Evolutionary conservation across 331 rosid genomes (phyloP).

Genomic region (Erythrophleum ivorense): DNA sequence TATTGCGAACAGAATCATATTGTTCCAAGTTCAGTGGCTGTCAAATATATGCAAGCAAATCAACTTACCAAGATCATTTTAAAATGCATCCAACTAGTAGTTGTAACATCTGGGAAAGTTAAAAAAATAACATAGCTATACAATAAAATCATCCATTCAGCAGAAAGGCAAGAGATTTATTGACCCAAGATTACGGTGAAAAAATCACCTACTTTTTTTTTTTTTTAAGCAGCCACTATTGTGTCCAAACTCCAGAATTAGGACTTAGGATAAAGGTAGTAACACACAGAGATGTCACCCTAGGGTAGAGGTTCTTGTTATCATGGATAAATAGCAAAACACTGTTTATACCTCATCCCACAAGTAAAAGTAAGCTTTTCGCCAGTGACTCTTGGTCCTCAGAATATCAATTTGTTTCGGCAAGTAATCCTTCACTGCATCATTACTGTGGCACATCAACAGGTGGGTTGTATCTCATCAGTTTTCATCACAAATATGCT

Average conservation of each 20-base stretch:
- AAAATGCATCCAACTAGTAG: slow-evolving; percentile 18
- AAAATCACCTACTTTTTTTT: background rate
- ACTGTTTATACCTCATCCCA: slow-evolving; percentile 90
- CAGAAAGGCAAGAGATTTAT: slow-evolving; percentile 18
- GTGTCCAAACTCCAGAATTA: slow-evolving; percentile 6
- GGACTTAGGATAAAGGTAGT: slow-evolving; percentile 23
- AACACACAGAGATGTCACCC: slow-evolving; percentile 26
- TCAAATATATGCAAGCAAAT: slow-evolving; percentile 50
- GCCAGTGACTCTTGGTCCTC: slow-evolving; percentile 90
- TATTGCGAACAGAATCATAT: slow-evolving; percentile 76
- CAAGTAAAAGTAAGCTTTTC: slow-evolving; percentile 92
- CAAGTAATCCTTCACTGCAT: slow-evolving; percentile 77
- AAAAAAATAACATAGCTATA: slow-evolving; percentile 30
- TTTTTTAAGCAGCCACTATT: slow-evolving; percentile 26
- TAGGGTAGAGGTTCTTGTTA: slow-evolving; percentile 14
- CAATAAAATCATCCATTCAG: background rate
- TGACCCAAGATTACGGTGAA: slow-evolving; percentile 16
- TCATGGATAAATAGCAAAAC: slow-evolving; percentile 29
- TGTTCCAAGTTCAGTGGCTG: slow-evolving; percentile 98
- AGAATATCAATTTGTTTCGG: slow-evolving; percentile 87
- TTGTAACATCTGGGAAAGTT: slow-evolving; percentile 21
- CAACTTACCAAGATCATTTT: slow-evolving; percentile 42
- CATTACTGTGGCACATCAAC: slow-evolving; percentile 83
- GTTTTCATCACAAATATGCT: slow-evolving; percentile 63
- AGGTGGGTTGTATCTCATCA: slow-evolving; percentile 68